These are phyloP conservation scores for Phylloporus rhodoxanthus DNA, from an alignment of 768 basidiomycete species.

Conservation along the genomic window DNA sequence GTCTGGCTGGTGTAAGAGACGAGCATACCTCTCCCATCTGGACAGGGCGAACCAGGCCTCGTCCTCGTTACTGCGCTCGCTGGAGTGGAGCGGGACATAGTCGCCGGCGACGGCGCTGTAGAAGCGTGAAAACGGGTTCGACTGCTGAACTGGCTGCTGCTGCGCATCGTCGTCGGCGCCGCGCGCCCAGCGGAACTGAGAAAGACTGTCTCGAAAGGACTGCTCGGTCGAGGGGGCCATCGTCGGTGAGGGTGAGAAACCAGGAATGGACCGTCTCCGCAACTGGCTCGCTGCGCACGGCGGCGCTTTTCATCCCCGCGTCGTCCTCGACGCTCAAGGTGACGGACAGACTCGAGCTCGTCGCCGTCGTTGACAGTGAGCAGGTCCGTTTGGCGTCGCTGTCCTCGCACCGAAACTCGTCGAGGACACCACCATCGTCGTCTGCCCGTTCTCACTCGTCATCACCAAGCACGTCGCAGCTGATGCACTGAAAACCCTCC, in stretches of 20 bases:
- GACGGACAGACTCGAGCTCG: slow-evolving; percentile 1
- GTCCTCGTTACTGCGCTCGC: slow-evolving; percentile 84
- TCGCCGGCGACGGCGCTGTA: slow-evolving; percentile 81
- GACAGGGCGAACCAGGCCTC: slow-evolving; percentile 91
- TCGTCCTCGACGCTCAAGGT: slow-evolving; percentile 43
- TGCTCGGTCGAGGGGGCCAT: slow-evolving; percentile 42
- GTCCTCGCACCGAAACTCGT: slow-evolving; percentile 47
- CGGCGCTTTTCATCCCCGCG: slow-evolving; percentile 46
- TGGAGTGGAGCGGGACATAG: slow-evolving; percentile 83
- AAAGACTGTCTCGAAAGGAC: slow-evolving; percentile 66
- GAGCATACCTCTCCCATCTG: slow-evolving; percentile 82
- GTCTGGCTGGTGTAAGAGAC: background rate
- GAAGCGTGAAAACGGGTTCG: slow-evolving; percentile 78
- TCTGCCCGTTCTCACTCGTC: slow-evolving; percentile 61
- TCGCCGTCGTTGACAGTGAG: slow-evolving; percentile 7
- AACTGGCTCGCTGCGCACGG: slow-evolving; percentile 47
- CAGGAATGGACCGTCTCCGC: slow-evolving; percentile 27
- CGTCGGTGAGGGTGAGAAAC: background rate
- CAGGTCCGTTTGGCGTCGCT: slow-evolving; percentile 43
- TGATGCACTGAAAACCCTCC: slow-evolving; percentile 37
- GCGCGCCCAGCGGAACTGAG: slow-evolving; percentile 83
- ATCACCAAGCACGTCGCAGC: slow-evolving; percentile 51
- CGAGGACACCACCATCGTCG: slow-evolving; percentile 50
- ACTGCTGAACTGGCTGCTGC: slow-evolving; percentile 30
- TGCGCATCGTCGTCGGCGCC: slow-evolving; percentile 69